These are phyloP conservation scores for Xylaria sp. DNA, from an alignment of 2,329 filamentous ascomycete genomes.

Conservation along the genomic window DNA sequence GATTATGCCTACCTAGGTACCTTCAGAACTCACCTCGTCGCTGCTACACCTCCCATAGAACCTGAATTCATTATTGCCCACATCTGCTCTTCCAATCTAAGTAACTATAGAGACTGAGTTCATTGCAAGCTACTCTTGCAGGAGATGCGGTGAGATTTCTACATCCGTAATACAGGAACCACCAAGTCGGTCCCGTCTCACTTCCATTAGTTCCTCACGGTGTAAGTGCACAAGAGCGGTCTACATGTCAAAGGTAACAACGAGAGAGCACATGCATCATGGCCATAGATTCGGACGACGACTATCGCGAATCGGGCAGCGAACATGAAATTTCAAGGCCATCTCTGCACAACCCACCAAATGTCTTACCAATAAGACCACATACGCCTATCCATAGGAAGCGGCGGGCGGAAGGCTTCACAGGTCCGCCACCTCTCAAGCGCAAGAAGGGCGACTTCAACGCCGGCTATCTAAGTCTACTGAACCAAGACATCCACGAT, in stretches of 20 bases:
- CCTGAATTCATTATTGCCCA: neutral
- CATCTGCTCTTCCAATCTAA: neutral
- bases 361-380: slow-evolving; percentile 8
- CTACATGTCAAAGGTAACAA: slow-evolving; percentile 40
- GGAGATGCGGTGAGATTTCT: neutral
- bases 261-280: slow-evolving; percentile 16
- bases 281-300: slow-evolving; percentile 38
- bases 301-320: slow-evolving; percentile 26
- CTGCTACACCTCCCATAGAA: neutral
- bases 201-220: neutral
- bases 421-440: slow-evolving; percentile 55
- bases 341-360: slow-evolving; percentile 6
- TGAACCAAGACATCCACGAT: slow-evolving; percentile 70
- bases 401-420: slow-evolving; percentile 38
- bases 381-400: slow-evolving; percentile 29
- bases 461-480: slow-evolving; percentile 59
- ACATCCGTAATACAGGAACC: neutral
- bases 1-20: no score
- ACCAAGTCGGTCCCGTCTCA: neutral
- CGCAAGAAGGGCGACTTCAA: slow-evolving; percentile 58
- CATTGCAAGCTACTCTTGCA: neutral
- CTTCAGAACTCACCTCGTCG: no score
- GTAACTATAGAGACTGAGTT: neutral
- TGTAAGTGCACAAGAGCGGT: slow-evolving; percentile 32
- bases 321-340: neutral